Evolutionary conservation across 805 yeast genomes (phyloP).

Genomic region (Pichia pseudocactophila): DNA sequence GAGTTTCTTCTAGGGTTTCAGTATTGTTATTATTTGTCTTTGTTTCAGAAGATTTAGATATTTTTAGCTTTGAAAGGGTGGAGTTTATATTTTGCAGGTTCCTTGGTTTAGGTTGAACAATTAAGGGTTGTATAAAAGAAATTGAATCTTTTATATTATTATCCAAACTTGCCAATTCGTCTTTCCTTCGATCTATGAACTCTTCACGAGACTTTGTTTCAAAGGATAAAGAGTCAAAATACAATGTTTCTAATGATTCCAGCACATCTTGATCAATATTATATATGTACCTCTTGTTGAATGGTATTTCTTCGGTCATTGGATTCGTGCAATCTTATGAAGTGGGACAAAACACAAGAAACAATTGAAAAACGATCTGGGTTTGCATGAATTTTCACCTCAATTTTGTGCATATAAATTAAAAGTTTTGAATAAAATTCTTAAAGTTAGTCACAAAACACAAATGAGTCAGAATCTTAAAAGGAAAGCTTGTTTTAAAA

Average conservation of each 20-base stretch:
- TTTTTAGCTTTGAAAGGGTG: slow-evolving; percentile 2
- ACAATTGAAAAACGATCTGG: no score
- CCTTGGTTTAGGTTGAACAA: slow-evolving; percentile 13
- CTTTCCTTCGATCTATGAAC: slow-evolving; percentile 13
- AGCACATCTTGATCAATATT: slow-evolving; percentile 33
- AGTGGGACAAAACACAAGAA: no score
- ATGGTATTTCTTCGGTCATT: slow-evolving; percentile 12
- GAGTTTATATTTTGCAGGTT: not conserved
- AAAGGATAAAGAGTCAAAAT: slow-evolving; percentile 44
- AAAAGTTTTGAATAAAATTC: not conserved
- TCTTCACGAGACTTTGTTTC: slow-evolving; percentile 21
- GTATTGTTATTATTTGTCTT: not conserved
- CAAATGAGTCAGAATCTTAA: slow-evolving; percentile 7
- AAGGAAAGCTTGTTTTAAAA: slow-evolving; percentile 27
- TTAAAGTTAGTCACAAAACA: no score
- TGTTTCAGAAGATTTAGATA: not conserved
- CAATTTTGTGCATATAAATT: no score
- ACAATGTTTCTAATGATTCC: slow-evolving; percentile 40
- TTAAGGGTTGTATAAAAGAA: not conserved
- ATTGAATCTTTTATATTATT: not conserved
- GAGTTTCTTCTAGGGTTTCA: not conserved
- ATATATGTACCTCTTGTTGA: slow-evolving; percentile 40
- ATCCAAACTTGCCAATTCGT: slow-evolving; percentile 7
- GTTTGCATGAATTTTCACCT: no score
- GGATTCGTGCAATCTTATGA: not conserved